Base-by-base conservation (phyloP, 2,329 filamentous ascomycete species). In the Lachnellula arida region DNA sequence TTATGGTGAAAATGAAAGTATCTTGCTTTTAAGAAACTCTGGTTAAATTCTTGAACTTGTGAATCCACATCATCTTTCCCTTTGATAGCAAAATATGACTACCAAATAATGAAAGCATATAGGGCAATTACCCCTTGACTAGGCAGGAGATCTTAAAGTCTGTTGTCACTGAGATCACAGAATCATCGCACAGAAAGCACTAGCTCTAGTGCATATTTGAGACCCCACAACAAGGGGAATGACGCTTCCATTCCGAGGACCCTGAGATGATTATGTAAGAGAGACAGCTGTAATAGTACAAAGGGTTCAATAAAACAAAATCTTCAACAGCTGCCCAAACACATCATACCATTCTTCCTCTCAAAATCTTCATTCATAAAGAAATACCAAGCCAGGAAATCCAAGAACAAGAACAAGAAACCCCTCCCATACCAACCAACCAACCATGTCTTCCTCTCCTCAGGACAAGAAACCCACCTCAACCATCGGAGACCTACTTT, bases 401-500 rank as follows among this genome's bases (percentile, higher is more conserved):
- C 12, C 32, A n/a, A 22, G 39, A 43, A 34, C 22, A 46, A 28
- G 1, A 28, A 7, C 28, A 32, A 8, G 9, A 32, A 32, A 32
- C 28, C 25, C 25, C 4, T 7, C 1, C 25, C 25, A 25, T n/a
- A n/a, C n/a, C n/a, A n/a, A n/a, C 6, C 9, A 14, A 25, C 44
- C 12, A 14, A 46, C 15, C 11, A 46, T 46, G 44, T 32, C 44
- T 46, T 46, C 44, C 23, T n/a, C n/a, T n/a, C n/a, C n/a, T n/a
- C 12, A 46, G 5, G 14, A 25, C 5, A 11, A 46, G 5, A 12
- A 4, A 22, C 15, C 35, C 23, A 6, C 14, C 35, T 50, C 35
- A 9, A 40, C 19, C 23, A 17, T 53, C n/a, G 42, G 42, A 7
- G 52, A 51, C 19, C 23, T 58, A 17, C 9, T 60, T 2, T 53